Percentiles rank a stretch among this genome's conserved stretches.
Conservation (phyloP, 495 filamentous ascomycete genomes). For the Rhizodiscina lignyota region DNA sequence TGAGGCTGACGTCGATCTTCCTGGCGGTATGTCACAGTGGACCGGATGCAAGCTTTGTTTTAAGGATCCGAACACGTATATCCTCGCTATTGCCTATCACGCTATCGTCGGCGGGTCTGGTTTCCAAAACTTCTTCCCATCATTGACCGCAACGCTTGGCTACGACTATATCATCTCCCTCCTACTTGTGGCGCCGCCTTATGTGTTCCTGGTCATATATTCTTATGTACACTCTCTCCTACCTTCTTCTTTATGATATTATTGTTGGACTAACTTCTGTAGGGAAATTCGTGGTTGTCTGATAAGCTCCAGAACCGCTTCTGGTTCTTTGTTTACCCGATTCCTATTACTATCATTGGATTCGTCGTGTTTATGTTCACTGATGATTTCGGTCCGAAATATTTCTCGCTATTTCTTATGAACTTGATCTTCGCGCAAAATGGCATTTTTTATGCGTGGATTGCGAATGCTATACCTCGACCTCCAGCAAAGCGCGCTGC, state of each 20-base stretch:
- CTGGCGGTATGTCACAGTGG: conserved; percentile 56
- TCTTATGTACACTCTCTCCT: too few species aligned
- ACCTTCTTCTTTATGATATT: too few species aligned
- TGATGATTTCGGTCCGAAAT: too few species aligned
- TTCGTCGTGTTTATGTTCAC: too few species aligned
- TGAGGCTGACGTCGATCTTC: conserved; percentile 63
- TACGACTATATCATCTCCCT: conserved; percentile 50
- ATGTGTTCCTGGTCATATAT: conserved; percentile 44
- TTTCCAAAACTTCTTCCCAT: conserved; percentile 83
- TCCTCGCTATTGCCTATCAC: conserved; percentile 51
- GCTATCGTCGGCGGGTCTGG: conserved; percentile 55
- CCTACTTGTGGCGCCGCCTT: conserved; percentile 53
- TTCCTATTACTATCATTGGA: too few species aligned
- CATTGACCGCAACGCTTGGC: conserved; percentile 65
- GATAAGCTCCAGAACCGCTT: too few species aligned
- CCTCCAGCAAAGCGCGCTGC: conserved; percentile 73
- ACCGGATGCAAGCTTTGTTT: conserved; percentile 49
- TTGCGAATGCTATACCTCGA: conserved; percentile 63
- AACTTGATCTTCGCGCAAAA: too few species aligned
- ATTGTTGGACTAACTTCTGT: too few species aligned
- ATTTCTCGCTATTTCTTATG: too few species aligned
- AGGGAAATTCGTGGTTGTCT: too few species aligned
- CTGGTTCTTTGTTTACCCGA: too few species aligned
- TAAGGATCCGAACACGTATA: conserved; percentile 52
- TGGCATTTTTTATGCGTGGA: too few species aligned